Evolutionary conservation across 176 grass and related monocot species (phyloP), one percentile per base, ranked within the genome.

Genomic region (Leersia perrieri): DNA sequence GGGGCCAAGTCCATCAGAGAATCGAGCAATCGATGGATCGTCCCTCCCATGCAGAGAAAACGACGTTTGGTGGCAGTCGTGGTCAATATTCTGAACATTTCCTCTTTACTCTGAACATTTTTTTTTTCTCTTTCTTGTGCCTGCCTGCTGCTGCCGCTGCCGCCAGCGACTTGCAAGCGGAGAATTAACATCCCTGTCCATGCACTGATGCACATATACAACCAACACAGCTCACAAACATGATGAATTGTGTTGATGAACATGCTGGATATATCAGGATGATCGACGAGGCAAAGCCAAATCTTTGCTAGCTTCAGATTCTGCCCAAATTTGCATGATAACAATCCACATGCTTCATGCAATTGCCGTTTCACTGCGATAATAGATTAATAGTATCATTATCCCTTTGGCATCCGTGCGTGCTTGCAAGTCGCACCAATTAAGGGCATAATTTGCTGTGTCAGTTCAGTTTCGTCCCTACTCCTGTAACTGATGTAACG

Each of bases 41-140:
- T 42, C 33, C 49, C 28, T 27, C 28, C 74, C 66, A 34, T 79
- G 58, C 30, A 25, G 75, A 55, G 84, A 86, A 73, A 80, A 62
- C 69, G 55, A 74, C 69, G 60, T 0, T 32, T 5, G 75, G 53
- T 73, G 45, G 45, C 45, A 51, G 45, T 51, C 45, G 45, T 51
- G 4, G 49, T 53, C 49, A 20, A 22, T 53, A n/a, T 53, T 53
- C 49, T n/a, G 18, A 53, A n/a, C 9, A 53, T 53, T 53, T 53
- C 9, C 49, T 53, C 49, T n/a, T 14, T 67, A 3, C 7, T 16
- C 12, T 8, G 14, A 67, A n/a, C 38, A 14, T 78, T 70, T 61
- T 26, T 27, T 0, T 22, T 16, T 6, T 11, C 18, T 10, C 26
- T 7, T 68, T 25, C 41, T 2, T 40, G 20, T 65, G 39, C 5